Evolutionary conservation across 2,329 filamentous ascomycete species (phyloP), one percentile per base, ranked within the genome.

Genomic region (Clonostachys rosea): DNA sequence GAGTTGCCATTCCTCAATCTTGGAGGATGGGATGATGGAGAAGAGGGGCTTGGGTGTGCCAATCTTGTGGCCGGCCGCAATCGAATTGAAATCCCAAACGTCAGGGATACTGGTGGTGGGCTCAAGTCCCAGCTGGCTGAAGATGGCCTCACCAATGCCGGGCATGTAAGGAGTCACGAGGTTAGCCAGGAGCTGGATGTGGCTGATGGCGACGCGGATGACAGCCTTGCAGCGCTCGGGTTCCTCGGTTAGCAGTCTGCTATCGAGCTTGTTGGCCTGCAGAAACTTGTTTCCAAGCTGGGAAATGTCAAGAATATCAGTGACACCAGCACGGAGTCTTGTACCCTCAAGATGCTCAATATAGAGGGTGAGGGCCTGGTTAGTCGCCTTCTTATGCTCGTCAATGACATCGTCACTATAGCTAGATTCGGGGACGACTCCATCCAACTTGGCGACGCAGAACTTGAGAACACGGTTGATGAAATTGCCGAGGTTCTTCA

Each of bases 161-260:
- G 90, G 91, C 76, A 96, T 89, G 69, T 92, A 96, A 1, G 91
- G 91, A 45, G 83, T 81, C 48, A 91, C 79, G 40, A 96, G 71
- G 46, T 82, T 84, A 18, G 91, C 88, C 43, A 95, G 77, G 34
- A 96, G 83, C 60, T 92, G 83, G 46, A 92, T 83, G 53, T 91
- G 81, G 69, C 95, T 95, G 50, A 95, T 74, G 1, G 86, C 89
- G n/a, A 91, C 74, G 47, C 89, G 87, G 46, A 95, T 76, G n/a
- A 82, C 76, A 7, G 75, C 73, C 35, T 71, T 68, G 50, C 76
- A 79, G 35, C 76, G 74, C 44, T 74, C 75, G 1, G 78, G 78
- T 54, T 80, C 66, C 34, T 79, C 76, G 4, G 71, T 67, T 18
- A 82, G 64, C 39, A 80, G 72, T 51, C 71, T 71, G 62, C 81